Percentiles rank a stretch among this genome's conserved stretches.
These are phyloP conservation scores for Onygenales sp. DNA, from an alignment of 2,329 filamentous ascomycete species.

Conservation along the genomic window DNA sequence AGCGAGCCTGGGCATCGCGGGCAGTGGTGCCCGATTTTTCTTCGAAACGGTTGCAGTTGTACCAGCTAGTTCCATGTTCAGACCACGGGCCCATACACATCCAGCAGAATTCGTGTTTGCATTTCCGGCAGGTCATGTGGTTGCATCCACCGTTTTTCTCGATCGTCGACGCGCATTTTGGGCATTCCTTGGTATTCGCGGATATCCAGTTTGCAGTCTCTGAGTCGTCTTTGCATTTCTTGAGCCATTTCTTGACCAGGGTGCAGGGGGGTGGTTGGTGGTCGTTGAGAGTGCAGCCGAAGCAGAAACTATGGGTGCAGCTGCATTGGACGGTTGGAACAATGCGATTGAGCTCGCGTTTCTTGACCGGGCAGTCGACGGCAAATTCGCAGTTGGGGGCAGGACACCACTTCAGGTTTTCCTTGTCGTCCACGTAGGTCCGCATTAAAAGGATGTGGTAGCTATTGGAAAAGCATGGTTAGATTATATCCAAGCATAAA, in stretches of 20 bases:
- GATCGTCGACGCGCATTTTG: constrained; percentile 90
- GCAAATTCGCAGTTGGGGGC: constrained; percentile 96
- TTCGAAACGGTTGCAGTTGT: constrained; percentile 96
- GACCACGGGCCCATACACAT: constrained; percentile 99
- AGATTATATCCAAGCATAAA: background rate
- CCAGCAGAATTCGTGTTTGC: constrained; percentile 97
- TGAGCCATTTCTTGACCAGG: constrained; percentile 88
- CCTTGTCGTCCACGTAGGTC: constrained; percentile 95
- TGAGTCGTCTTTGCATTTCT: constrained; percentile 96
- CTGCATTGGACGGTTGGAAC: constrained; percentile 84
- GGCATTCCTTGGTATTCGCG: constrained; percentile 96
- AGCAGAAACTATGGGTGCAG: constrained; percentile 86
- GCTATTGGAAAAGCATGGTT: constrained; percentile 31
- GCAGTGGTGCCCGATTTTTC: constrained; percentile 91
- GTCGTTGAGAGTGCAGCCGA: constrained; percentile 80
- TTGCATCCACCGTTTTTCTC: constrained; percentile 99
- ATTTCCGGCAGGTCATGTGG: constrained; percentile 96
- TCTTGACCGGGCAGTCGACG: constrained; percentile 78
- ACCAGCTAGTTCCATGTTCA: constrained; percentile 98
- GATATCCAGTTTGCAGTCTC: constrained; percentile 99
- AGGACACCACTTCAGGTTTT: constrained; percentile 93
- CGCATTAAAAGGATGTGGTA: constrained; percentile 82
- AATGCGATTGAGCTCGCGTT: constrained; percentile 71
- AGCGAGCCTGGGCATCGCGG: constrained; percentile 83
- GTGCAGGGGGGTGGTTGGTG: constrained; percentile 90